These are phyloP conservation scores for Teratosphaeria viscida DNA, from an alignment of 2,329 filamentous ascomycete genomes.

Conservation along the genomic window DNA sequence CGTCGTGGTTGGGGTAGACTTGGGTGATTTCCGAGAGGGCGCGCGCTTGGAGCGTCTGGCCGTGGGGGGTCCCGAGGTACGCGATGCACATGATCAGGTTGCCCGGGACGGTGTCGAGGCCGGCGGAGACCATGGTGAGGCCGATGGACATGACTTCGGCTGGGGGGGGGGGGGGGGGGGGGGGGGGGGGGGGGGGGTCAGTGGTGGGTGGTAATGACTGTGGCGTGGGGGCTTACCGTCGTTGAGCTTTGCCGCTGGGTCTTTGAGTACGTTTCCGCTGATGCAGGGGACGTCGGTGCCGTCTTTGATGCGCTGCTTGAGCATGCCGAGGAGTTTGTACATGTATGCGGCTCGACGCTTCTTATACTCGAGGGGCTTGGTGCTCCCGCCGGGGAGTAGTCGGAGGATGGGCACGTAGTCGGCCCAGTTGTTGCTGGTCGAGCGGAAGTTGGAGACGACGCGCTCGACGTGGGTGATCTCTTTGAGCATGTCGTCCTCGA, in stretches of 20 bases:
- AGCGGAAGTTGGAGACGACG: conserved; percentile 64
- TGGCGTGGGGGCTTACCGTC: conserved; percentile 37
- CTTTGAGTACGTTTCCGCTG: conserved; percentile 59
- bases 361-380: conserved; percentile 54
- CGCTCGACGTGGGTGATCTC: conserved; percentile 70
- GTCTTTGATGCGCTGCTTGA: conserved; percentile 51
- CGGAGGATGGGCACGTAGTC: conserved; percentile 72
- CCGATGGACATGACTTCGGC: conserved; percentile 72
- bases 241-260: conserved; percentile 58
- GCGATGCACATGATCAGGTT: conserved; percentile 73
- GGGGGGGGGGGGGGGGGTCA: background rate
- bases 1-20: conserved; percentile 61
- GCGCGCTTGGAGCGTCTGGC: conserved; percentile 58
- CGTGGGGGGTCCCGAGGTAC: conserved; percentile 57
- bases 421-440: conserved; percentile 68
- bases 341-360: conserved; percentile 58
- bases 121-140: conserved; percentile 70
- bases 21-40: conserved; percentile 61
- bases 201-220: background rate
- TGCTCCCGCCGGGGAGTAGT: conserved; percentile 51
- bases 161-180: conserved; percentile 20
- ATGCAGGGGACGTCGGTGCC: conserved; percentile 60
- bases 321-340: conserved; percentile 46
- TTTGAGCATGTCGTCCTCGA: conserved; percentile 55
- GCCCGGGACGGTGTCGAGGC: conserved; percentile 69